phyloP scores from a whole-genome alignment of 2,329 filamentous ascomycete genomes.

The Penicillium verrucosum region DNA sequence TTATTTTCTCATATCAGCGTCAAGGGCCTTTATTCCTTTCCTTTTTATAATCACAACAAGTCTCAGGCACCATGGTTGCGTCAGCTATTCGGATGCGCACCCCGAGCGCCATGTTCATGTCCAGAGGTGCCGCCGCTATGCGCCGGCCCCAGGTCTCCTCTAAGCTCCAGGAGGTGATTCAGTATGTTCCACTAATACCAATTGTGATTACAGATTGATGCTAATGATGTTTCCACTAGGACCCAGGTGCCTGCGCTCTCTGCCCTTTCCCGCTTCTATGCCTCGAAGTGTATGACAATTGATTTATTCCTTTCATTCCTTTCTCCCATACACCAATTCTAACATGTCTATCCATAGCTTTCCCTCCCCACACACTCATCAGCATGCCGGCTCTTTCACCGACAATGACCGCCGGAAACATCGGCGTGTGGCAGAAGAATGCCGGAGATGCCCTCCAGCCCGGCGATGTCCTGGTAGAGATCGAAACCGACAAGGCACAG shows the following conservation, averaged over 20 bases:
- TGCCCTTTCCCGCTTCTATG: conserved; percentile 64
- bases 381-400: conserved; percentile 98
- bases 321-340: conserved; percentile 6
- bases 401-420: conserved; percentile 95
- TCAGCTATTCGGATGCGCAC: conserved; percentile 46
- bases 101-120: conserved; percentile 43
- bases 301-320: conserved; percentile 11
- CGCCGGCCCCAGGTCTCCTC: conserved; percentile 46
- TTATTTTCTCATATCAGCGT: conserved; percentile 20
- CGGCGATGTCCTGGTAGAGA: conserved; percentile 94
- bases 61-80: conserved; percentile 53
- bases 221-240: conserved; percentile 29
- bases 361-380: conserved; percentile 90
- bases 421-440: conserved; percentile 98
- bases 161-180: conserved; percentile 42
- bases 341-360: conserved; percentile 58
- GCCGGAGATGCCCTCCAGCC: conserved; percentile 80
- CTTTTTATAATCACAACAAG: conserved; percentile 27
- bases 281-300: conserved; percentile 60
- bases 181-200: conserved; percentile 31
- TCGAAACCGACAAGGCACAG: conserved; percentile 99
- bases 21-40: conserved; percentile 22
- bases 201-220: conserved; percentile 1
- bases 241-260: conserved; percentile 53
- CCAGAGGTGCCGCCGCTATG: conserved; percentile 42